Evolutionary conservation across 139 green algal genomes (phyloP).

Genomic region (Spirogloea muscicola): DNA sequence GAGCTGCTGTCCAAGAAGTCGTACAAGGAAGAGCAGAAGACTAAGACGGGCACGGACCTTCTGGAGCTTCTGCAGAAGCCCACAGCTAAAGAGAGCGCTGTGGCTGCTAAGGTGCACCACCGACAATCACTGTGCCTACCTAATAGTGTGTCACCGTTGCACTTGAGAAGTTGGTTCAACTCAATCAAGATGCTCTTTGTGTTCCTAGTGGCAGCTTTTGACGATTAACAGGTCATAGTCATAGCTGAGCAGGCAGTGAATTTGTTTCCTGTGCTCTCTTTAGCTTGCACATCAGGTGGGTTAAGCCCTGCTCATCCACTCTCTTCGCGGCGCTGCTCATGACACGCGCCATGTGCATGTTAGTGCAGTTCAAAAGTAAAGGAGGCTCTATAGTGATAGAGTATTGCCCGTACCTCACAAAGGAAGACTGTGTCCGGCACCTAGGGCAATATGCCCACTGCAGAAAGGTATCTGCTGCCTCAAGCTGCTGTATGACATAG

Average conservation of each 20-base stretch:
- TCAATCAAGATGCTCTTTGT: not conserved
- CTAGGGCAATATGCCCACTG: conserved; percentile 19
- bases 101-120: conserved; percentile 36
- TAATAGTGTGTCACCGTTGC: too few relatives aligned
- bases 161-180: conserved; percentile 28
- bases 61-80: conserved; percentile 68
- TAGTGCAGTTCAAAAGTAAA: conserved; percentile 70
- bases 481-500: too few relatives aligned
- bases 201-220: too few relatives aligned
- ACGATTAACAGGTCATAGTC: too few relatives aligned
- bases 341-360: too few relatives aligned
- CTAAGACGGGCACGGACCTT: conserved; percentile 61
- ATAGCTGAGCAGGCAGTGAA: too few relatives aligned
- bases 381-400: conserved; percentile 63
- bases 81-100: conserved; percentile 62
- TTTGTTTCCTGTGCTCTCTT: too few relatives aligned
- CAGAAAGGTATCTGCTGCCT: too few relatives aligned
- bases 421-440: conserved; percentile 64
- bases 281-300: too few relatives aligned
- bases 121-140: too few relatives aligned
- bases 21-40: conserved; percentile 42
- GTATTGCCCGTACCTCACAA: conserved; percentile 73
- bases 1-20: conserved; percentile 43
- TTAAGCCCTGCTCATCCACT: too few relatives aligned
- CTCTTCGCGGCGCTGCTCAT: too few relatives aligned